Base-by-base conservation (phyloP, 495 filamentous ascomycete species). In the Cryomyces minteri region DNA sequence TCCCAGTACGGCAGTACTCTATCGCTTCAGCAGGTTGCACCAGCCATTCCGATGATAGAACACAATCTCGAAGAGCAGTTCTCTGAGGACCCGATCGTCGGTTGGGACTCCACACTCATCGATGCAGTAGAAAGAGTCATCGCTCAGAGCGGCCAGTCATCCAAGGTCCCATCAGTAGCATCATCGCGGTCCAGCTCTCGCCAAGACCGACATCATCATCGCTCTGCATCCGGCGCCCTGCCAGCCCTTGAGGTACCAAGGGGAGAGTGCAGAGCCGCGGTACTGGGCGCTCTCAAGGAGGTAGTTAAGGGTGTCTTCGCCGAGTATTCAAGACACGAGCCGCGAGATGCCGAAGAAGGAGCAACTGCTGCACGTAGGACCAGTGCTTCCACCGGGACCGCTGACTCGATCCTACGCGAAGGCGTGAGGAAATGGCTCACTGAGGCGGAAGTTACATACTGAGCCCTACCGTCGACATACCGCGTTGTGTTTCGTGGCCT, bases 41-140 rank as follows among this genome's bases (percentile, higher is more conserved):
- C 63, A 5, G 45, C 18, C 5, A 31, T 46, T 18, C 42, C 48
- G 8, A 52, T 57, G 50, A 49, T 51, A 1, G 60, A 60, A 34
- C n/a, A 51, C 31, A 47, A 51, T 40, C 51, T 63, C 37, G 79
- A 83, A 48, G 81, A 87, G 48, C 65, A 73, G 41, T 82, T 84
- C 41, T 67, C 73, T 33, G 82, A 84, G 54, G 83, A 93, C 56
- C 67, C 73, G 5, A 66, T 90, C 43, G 74, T 84, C 59, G 76
- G 76, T 45, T 70, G 84, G 11, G 84, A 90, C 54, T 75, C 76
- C 36, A 74, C 69, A 4, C 68, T 93, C 0, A 71, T 82, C 25
- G 80, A 87, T 46, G 84, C 82, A 3, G 71, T 90, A 5, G 84
- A 90, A 54, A 72, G 72, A 32, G 76, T 88, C 39, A 71, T 88